Percentiles rank a stretch among this genome's conserved stretches.
Conservation (phyloP, 2,329 filamentous ascomycete genomes). For the Clonostachys chloroleuca region DNA sequence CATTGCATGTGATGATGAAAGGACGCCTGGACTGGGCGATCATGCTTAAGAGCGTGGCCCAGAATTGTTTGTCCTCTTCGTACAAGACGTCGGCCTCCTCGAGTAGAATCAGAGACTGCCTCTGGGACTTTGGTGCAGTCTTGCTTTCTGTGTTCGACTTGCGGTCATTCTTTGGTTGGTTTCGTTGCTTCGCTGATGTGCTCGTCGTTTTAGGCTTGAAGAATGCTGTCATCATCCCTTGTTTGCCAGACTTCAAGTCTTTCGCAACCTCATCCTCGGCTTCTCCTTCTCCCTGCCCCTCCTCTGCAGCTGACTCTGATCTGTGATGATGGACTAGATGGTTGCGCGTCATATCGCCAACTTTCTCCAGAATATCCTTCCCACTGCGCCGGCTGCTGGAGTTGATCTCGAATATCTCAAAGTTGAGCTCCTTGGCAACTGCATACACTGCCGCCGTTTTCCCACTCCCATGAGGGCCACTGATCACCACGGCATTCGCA, state of each 20-base stretch:
- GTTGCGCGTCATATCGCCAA: conserved; percentile 96
- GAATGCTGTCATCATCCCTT: conserved; percentile 77
- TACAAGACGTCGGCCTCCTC: conserved; percentile 94
- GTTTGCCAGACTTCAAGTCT: conserved; percentile 63
- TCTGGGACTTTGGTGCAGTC: conserved; percentile 55
- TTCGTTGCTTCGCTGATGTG: conserved; percentile 13
- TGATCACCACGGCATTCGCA: conserved; percentile 79
- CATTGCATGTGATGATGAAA: conserved; percentile 92
- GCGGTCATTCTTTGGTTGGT: conserved; percentile 8
- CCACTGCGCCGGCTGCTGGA: conserved; percentile 77
- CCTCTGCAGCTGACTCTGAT: conserved; percentile 15
- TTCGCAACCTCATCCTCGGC: conserved; percentile 24
- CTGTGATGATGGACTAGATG: conserved; percentile 68
- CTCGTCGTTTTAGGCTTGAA: conserved; percentile 55
- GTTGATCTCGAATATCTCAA: conserved; percentile 95
- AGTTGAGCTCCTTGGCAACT: conserved; percentile 84
- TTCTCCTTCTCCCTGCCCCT: conserved; percentile 15
- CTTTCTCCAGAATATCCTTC: conserved; percentile 83
- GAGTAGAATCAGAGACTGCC: conserved; percentile 89
- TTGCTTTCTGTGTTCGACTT: conserved; percentile 18
- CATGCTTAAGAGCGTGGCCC: conserved; percentile 74
- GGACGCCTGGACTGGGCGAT: conserved; percentile 84
- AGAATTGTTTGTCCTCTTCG: conserved; percentile 94
- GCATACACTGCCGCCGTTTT: conserved; percentile 93
- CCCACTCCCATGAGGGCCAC: conserved; percentile 83